These are phyloP conservation scores for Volvox reticuliferus DNA, from an alignment of 139 green algal genomes.

Conservation along the genomic window DNA sequence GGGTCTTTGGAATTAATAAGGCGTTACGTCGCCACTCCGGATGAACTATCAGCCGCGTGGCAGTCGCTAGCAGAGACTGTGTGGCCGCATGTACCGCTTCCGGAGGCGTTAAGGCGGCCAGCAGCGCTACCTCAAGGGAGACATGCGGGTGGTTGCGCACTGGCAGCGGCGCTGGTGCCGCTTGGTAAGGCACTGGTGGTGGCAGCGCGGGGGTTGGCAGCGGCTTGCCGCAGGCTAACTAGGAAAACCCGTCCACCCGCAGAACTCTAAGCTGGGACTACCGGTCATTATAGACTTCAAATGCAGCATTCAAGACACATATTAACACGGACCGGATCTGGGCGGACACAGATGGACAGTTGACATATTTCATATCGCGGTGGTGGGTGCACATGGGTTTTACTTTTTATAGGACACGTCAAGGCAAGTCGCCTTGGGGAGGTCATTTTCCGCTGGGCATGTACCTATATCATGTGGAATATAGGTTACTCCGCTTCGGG, in stretches of 20 bases:
- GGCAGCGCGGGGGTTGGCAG: neutral
- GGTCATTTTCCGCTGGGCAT: too few relatives aligned
- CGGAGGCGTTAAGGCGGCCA: neutral
- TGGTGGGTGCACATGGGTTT: too few relatives aligned
- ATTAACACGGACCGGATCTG: too few relatives aligned
- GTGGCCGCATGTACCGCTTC: constrained; percentile 31
- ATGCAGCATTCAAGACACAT: too few relatives aligned
- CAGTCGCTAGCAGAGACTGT: neutral
- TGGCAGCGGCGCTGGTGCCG: neutral
- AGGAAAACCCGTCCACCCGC: neutral
- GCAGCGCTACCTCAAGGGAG: neutral
- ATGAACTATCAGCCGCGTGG: constrained; percentile 16
- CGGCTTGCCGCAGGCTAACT: neutral
- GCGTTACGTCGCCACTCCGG: constrained; percentile 25
- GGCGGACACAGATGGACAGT: too few relatives aligned
- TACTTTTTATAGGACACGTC: too few relatives aligned
- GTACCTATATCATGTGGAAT: too few relatives aligned
- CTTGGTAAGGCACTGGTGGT: neutral
- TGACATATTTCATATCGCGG: too few relatives aligned
- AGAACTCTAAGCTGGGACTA: too few relatives aligned
- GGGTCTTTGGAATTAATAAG: constrained; percentile 30
- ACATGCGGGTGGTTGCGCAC: neutral
- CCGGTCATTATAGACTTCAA: too few relatives aligned
- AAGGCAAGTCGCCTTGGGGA: too few relatives aligned
- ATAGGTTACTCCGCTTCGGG: too few relatives aligned